Base-by-base conservation (phyloP, 768 basidiomycete genomes). In the Myochromella boudieri region DNA sequence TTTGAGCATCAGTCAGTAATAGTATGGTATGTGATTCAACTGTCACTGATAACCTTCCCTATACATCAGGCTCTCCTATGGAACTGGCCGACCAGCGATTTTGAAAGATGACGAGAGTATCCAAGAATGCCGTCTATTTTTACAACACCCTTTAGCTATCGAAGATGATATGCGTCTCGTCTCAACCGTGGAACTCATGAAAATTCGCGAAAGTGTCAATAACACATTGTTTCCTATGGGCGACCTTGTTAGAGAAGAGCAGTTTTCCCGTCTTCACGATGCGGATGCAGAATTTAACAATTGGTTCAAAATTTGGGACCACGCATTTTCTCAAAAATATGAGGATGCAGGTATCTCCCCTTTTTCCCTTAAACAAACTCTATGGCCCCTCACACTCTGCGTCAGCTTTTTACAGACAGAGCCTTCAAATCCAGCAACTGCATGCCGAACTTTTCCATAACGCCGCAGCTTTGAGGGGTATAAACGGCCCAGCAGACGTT, bases 131-230 rank as follows among this genome's bases (percentile, higher is more conserved):
- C 82, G 87, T 27, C 71, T 84, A 37, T 74, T 97, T 15, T 69
- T 97, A 18, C 82, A 84, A 53, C 94, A 97, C 62, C 94, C 94
- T 28, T 69, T 95, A 22, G 80, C 91, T 11, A 89, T 95, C 49
- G 85, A 91, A 58, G 93, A 95, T 54, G 94, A 97, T 59, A 93
- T 92, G 81, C 86, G 94, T 47, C 80, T 97, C 11, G 90, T 97
- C 10, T 95, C 94, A 3, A 95, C 91, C 2, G 92, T 97, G 21
- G 93, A 97, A 59, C 76, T 95, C 46, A 92, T 94, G 80, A 83
- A 84, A 24, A 81, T 95, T 52, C 82, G 94, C 49, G 94, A 95
- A 58, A 79, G 87, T 20, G 76, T 95, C 1, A 85, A 93, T 59
- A 88, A 94, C 61, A 79, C 83, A 14, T 69, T 97, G 33, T 81